Percentiles rank a stretch among this genome's conserved stretches.
Evolutionary conservation across 2,329 filamentous ascomycete species (phyloP).

Genomic region (Atkinsonella texensis): DNA sequence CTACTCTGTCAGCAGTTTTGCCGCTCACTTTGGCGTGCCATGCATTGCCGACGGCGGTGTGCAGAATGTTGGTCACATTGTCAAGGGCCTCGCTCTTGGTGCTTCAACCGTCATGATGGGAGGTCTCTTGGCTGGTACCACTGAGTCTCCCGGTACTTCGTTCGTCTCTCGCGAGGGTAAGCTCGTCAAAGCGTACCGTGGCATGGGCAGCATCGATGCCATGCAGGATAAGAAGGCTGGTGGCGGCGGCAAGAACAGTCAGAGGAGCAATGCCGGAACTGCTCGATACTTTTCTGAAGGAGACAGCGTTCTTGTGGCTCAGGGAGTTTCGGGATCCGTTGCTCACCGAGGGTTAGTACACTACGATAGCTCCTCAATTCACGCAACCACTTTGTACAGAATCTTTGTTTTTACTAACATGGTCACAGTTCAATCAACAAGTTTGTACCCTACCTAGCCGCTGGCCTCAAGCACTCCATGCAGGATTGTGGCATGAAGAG

Average conservation of each 20-base stretch:
- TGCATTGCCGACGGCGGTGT: constrained; percentile 97
- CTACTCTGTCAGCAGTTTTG: constrained; percentile 79
- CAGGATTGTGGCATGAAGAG: constrained; percentile 89
- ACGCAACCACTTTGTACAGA: neutral
- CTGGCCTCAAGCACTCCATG: constrained; percentile 92
- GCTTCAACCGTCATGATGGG: constrained; percentile 99
- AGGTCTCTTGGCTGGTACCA: constrained; percentile 90
- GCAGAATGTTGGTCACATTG: constrained; percentile 97
- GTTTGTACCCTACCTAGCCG: constrained; percentile 90
- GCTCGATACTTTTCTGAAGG: constrained; percentile 98
- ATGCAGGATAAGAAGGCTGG: constrained; percentile 99
- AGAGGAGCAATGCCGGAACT: constrained; percentile 84
- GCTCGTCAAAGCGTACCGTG: constrained; percentile 97
- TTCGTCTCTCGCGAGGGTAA: constrained; percentile 95
- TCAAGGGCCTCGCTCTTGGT: constrained; percentile 92
- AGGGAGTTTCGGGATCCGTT: constrained; percentile 84
- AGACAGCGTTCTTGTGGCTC: constrained; percentile 85
- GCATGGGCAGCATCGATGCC: constrained; percentile 97
- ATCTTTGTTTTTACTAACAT: constrained; percentile 17
- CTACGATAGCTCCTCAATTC: neutral
- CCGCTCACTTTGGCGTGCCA: constrained; percentile 85
- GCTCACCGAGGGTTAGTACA: constrained; percentile 55
- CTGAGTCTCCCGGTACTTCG: constrained; percentile 92
- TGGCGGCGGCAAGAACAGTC: constrained; percentile 55
- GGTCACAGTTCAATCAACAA: constrained; percentile 63